Evolutionary conservation across 345 rosid species (phyloP), one percentile per base, ranked within the genome.

Genomic region (Arabidopsis suecica): DNA sequence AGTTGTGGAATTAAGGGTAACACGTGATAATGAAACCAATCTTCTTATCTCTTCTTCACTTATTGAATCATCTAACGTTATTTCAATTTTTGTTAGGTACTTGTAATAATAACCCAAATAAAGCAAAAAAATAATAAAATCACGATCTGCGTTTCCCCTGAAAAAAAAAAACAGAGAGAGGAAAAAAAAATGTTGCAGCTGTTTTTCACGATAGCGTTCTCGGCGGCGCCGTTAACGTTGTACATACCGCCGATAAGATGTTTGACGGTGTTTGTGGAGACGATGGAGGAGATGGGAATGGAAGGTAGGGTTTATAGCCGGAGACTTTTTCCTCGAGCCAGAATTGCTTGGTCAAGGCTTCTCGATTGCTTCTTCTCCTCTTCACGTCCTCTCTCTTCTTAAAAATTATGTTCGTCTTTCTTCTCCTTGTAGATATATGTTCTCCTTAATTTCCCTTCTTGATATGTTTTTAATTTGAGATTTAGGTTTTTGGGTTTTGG

Each of bases 171-270:
- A 45, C 1, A 41, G 25, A 47, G 7, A 59, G 2, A 16, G 9
- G 10, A 0, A 47, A 3, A n/a, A 50, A 84, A 6, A 44, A 84
- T 87, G 91, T 36, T 93, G 82, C 94, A 89, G 86, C 44, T 93
- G 74, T 81, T 93, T 53, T 88, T 86, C 75, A 88, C 97, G 50
- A 78, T 93, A 63, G 97, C 93, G n/a, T 91, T 93, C 82, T 91
- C 98, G 34, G 98, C 96, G 12, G 86, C 81, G 74, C 98, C 98
- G 40, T 81, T 93, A 86, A 89, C 88, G 30, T 82, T 93, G 57
- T 93, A 91, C 54, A 69, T 91, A 73, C 98, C 97, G 14, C 98
- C 97, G 11, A 10, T 91, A 28, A 88, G 98, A 73, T 89, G 86
- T 87, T 81, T 93, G 77, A 93, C 82, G 73, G 81, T 75, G 42